phyloP scores from a whole-genome alignment of 2,329 filamentous ascomycete genomes.

The Gliomastix tumulicola region DNA sequence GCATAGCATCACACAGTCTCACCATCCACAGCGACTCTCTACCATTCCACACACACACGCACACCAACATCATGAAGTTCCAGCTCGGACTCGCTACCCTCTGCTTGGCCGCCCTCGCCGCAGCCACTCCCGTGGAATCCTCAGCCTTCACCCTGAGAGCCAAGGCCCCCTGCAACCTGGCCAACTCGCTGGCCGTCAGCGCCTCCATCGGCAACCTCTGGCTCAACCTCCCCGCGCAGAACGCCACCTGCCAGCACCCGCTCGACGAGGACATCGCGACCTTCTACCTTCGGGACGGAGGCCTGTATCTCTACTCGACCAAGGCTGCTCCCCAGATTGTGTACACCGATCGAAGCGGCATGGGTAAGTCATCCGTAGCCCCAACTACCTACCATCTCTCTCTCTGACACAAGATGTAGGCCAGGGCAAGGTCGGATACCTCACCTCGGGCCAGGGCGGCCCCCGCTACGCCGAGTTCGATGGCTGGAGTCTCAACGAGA shows the following conservation, averaged over 20 bases:
- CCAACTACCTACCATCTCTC: too few species aligned
- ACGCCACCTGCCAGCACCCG: conserved; percentile 45
- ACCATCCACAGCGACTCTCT: too few species aligned
- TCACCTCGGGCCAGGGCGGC: conserved; percentile 30
- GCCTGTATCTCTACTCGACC: conserved; percentile 39
- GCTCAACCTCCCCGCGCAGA: conserved; percentile 33
- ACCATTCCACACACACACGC: too few species aligned
- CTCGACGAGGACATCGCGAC: background rate
- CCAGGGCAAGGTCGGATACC: conserved; percentile 46
- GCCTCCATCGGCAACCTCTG: conserved; percentile 36
- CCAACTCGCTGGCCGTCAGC: too few species aligned
- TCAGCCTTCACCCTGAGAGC: too few species aligned
- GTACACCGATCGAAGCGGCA: conserved; percentile 49
- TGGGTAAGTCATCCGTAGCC: conserved; percentile 48
- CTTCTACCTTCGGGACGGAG: conserved; percentile 18
- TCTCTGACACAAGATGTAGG: conserved; percentile 23
- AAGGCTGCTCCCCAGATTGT: conserved; percentile 36
- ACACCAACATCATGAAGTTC: too few species aligned
- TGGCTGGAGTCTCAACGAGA: conserved; percentile 36
- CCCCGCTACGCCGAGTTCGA: conserved; percentile 35
- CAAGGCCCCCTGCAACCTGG: too few species aligned
- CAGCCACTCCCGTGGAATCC: too few species aligned
- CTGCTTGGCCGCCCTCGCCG: too few species aligned
- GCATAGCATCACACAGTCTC: too few species aligned
- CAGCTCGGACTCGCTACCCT: too few species aligned